Base-by-base conservation (phyloP, 108 stramenopile genomes). In the Licmophora abbreviata region DNA sequence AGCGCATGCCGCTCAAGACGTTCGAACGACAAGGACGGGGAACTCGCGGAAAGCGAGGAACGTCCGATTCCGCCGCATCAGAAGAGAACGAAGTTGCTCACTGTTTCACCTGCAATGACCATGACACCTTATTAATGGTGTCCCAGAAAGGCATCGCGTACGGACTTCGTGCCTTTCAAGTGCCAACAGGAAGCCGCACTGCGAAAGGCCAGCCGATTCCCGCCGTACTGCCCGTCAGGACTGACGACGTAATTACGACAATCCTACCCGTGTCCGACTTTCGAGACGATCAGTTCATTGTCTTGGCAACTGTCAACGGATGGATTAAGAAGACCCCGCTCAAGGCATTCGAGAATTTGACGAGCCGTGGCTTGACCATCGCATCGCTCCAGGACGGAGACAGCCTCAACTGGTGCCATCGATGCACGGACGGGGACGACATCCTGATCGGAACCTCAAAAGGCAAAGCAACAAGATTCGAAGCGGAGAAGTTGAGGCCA, bases 81-180 rank as follows among this genome's bases (percentile, higher is more conserved):
- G 55, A 51, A 29, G 83, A 88, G 45, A 79, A 83, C 51, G 88
- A 83, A 57, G 76, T 97, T 5, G 62, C 80, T 11, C 95, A 96
- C 51, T 91, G 92, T 62, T 94, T 96, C 56, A 92, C 95, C 9
- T 96, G 95, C 63, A 93, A 92, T 54, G 95, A 95, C 57, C 97
- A 96, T 58, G 95, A 97, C 61, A 92, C 86, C 2, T 59, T 97
- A 12, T 58, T 97, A 3, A 95, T 96, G 87, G 77, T 88, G 14
- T 79, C 89, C 2, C 87, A 93, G 49, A 74, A 57, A 37, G 95
- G 95, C 9, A 73, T 97, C 48, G 94, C 93, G n/a, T 92, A 81
- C 58, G 93, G 89, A 8, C 47, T 97, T 22, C 66, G 88, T 46
- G 95, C 91, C 20, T 97, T 88, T 63, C 87, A 94, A 57, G 70